Conservation (phyloP, 139 green algal genomes). For the Raphidocelis subcapitata region DNA sequence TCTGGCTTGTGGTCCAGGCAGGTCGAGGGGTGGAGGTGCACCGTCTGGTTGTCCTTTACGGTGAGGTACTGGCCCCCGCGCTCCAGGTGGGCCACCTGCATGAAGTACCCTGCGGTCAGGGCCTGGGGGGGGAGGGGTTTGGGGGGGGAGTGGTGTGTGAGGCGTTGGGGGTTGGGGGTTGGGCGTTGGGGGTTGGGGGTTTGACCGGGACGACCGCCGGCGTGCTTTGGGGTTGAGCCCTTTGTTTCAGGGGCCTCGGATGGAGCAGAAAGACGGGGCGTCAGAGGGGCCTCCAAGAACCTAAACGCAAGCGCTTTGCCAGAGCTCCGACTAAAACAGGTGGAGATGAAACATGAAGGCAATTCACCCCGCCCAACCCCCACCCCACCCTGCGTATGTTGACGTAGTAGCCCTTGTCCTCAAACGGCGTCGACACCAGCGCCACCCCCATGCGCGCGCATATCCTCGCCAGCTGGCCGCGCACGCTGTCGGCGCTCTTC, state of each 20-base stretch:
- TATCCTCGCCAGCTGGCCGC: slow-evolving; percentile 86
- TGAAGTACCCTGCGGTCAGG: slow-evolving; percentile 94
- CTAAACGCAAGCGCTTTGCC: too few species aligned
- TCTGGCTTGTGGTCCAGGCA: slow-evolving; percentile 95
- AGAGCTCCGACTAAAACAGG: too few species aligned
- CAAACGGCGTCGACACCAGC: slow-evolving; percentile 88
- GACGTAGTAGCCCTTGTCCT: slow-evolving; percentile 87
- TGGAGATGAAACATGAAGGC: too few species aligned
- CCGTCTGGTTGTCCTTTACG: slow-evolving; percentile 98
- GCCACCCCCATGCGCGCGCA: slow-evolving; percentile 69
- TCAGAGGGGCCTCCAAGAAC: too few species aligned
- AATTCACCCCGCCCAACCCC: too few species aligned
- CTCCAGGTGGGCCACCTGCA: slow-evolving; percentile 96
- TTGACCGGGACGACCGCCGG: too few species aligned
- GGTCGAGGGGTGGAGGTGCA: slow-evolving; percentile 95
- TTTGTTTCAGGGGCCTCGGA: too few species aligned
- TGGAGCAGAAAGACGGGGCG: too few species aligned
- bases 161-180: too few species aligned
- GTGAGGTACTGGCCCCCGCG: slow-evolving; percentile 94
- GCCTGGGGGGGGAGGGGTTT: too few species aligned
- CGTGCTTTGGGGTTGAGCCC: background rate
- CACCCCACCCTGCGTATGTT: slow-evolving; percentile 99
- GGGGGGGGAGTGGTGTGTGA: too few species aligned
- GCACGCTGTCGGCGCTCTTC: slow-evolving; percentile 94
- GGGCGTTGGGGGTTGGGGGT: too few species aligned